Percentiles rank a stretch among this genome's conserved stretches.
Evolutionary conservation across 768 basidiomycete species (phyloP).

Genomic region (Neoboletus brunneissimus): DNA sequence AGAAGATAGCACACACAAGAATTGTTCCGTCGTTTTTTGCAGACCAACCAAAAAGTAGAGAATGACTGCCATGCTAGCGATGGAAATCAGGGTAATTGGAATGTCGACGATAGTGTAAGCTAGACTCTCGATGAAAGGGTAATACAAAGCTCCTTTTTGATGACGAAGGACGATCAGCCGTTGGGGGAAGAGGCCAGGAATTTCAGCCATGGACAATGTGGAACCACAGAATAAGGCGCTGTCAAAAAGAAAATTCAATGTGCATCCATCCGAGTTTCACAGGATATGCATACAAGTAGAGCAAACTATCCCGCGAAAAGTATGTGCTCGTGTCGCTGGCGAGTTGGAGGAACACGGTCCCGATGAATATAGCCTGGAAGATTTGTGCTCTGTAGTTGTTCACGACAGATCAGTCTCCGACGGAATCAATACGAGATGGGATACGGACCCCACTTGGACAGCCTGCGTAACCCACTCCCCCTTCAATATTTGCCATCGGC

Average conservation of each 20-base stretch:
- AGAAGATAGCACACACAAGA: conserved; percentile 10
- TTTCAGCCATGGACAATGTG: conserved; percentile 51
- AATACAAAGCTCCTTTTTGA: conserved; percentile 44
- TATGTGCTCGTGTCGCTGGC: conserved; percentile 32
- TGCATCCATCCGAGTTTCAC: neutral
- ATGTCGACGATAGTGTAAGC: conserved; percentile 46
- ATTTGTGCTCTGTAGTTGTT: conserved; percentile 34
- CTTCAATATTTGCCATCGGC: conserved; percentile 44
- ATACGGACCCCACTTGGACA: conserved; percentile 35
- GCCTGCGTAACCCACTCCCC: conserved; percentile 38
- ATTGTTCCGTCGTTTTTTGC: conserved; percentile 17
- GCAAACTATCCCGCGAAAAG: conserved; percentile 65
- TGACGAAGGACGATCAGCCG: conserved; percentile 44
- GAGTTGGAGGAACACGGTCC: conserved; percentile 43
- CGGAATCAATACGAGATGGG: conserved; percentile 3
- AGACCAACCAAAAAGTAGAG: conserved; percentile 23
- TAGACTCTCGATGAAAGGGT: conserved; percentile 45
- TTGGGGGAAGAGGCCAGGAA: conserved; percentile 44
- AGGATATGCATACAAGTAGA: conserved; percentile 60
- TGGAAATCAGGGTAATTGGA: conserved; percentile 35
- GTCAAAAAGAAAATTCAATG: conserved; percentile 25
- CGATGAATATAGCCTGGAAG: conserved; percentile 21
- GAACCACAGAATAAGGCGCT: conserved; percentile 50
- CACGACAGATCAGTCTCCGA: conserved; percentile 3
- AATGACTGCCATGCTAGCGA: conserved; percentile 3